phyloP scores from a whole-genome alignment of 345 rosid genomes.

The Pseudoturritis turrita region DNA sequence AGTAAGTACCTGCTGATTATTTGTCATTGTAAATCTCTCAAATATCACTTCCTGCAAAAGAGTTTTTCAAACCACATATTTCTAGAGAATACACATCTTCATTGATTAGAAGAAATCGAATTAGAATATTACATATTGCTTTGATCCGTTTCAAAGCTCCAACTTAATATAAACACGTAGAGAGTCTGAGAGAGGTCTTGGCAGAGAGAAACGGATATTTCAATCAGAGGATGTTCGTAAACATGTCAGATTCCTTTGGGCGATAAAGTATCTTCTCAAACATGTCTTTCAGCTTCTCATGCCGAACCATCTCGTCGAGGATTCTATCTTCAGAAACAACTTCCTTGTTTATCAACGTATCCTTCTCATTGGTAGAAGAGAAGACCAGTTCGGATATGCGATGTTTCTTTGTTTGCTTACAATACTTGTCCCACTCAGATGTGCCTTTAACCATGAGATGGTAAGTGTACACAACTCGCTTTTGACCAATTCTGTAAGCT shows the following conservation, averaged over 20 bases:
- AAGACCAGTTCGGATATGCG: conserved; percentile 53
- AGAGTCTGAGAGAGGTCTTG: not conserved
- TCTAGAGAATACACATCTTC: not conserved
- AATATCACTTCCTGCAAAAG: conserved; percentile 5
- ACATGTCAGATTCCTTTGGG: conserved; percentile 25
- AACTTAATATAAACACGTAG: not conserved
- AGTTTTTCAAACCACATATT: not conserved
- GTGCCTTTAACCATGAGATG: conserved; percentile 59
- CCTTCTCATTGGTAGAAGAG: conserved; percentile 33
- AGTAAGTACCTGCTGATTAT: not conserved
- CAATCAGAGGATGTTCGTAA: conserved; percentile 8
- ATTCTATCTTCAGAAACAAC: conserved; percentile 33
- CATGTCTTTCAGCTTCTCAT: conserved; percentile 30
- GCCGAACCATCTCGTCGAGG: conserved; percentile 37
- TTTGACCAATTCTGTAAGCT: conserved; percentile 73
- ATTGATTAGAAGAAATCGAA: not conserved
- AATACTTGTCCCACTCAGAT: conserved; percentile 46
- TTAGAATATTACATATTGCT: not conserved
- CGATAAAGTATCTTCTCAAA: conserved; percentile 30
- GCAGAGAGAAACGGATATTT: not conserved
- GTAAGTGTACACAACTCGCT: conserved; percentile 53
- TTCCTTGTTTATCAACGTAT: not conserved
- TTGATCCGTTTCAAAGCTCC: not conserved
- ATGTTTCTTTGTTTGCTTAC: conserved; percentile 49
- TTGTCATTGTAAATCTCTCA: conserved; percentile 10